Base-by-base conservation (phyloP, 495 filamentous ascomycete species). In the Penicillium pulvis region DNA sequence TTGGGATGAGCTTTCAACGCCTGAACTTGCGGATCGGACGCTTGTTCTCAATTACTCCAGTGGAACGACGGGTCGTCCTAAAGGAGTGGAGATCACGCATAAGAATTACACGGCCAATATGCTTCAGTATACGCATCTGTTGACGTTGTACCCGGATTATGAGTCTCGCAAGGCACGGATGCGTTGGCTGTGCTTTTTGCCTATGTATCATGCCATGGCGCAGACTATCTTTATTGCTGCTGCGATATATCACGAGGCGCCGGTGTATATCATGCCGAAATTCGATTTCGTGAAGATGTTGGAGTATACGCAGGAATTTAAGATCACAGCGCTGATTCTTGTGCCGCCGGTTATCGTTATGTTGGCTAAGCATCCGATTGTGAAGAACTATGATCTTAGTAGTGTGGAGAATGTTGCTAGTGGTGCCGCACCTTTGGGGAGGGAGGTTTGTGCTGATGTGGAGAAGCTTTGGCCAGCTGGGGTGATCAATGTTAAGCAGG, bases 11-110 rank as follows among this genome's bases (percentile, higher is more conserved):
- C 62, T 81, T 9, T 51, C 57, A 2, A 78, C 66, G 51, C 71
- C 64, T 6, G 76, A 78, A 51, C 58, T 71, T 35, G 68, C 74
- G 2, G 67, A 69, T 35, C 74, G 69, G 6, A 81, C 81, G 14
- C 75, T 81, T 2, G 78, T 78, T 74, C 77, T 93, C 53, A 91
- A 91, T 63, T 92, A 92, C 71, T 85, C 80, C 53, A 84, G 80
- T 50, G 91, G 91, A 3, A 96, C 91, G 8, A 95, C 91, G 0
- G 91, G 91, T 4, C 77, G 90, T 6, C 88, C 91, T 14, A 96
- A 95, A 67, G 91, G 91, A 23, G 91, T 93, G 24, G 86, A 89
- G 70, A 86, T 94, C 59, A 82, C 85, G 14, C 91, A 95, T 70
- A 71, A 75, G 39, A 87, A 90, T 59, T 88, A 92, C 63, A 77